Percentiles rank a stretch among this genome's conserved stretches.
These are phyloP conservation scores for Oldenlandia corymbosa DNA, from an alignment of 257 asterid species.

Conservation along the genomic window DNA sequence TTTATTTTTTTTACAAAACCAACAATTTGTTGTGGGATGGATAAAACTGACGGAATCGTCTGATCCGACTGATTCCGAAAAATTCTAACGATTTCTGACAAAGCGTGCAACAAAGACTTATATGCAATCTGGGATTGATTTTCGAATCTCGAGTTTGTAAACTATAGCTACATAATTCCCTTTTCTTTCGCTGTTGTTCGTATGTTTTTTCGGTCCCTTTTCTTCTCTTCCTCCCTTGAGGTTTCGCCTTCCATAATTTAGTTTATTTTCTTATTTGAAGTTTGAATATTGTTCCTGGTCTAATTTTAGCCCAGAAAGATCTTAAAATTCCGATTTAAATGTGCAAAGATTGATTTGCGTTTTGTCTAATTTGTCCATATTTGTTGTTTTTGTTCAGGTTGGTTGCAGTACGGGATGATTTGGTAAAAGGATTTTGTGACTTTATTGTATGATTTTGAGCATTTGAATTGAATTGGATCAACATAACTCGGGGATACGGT, in stretches of 20 bases:
- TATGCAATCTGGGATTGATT: too few relatives aligned
- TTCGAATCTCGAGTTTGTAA: too few relatives aligned
- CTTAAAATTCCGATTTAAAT: not conserved
- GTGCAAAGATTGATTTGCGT: not conserved
- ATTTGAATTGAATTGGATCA: not conserved
- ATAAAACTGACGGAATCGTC: too few relatives aligned
- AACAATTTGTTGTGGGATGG: too few relatives aligned
- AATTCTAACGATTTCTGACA: too few relatives aligned
- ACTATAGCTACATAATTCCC: too few relatives aligned
- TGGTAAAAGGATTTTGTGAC: not conserved
- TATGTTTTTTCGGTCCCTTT: not conserved
- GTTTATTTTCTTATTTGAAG: not conserved
- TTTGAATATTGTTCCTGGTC: not conserved
- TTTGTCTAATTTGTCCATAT: not conserved
- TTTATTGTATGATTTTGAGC: not conserved
- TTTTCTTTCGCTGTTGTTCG: not conserved
- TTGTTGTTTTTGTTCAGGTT: slow-evolving; percentile 1
- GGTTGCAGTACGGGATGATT: slow-evolving; percentile 1
- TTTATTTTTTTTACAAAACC: too few relatives aligned
- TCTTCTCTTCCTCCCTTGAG: not conserved
- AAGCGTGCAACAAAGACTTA: too few relatives aligned
- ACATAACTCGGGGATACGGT: not conserved
- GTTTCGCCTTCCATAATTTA: not conserved
- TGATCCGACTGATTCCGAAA: too few relatives aligned
- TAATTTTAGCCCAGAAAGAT: not conserved